phyloP scores from a whole-genome alignment of 176 grass and related monocot species.

The Oryza coarctata region DNA sequence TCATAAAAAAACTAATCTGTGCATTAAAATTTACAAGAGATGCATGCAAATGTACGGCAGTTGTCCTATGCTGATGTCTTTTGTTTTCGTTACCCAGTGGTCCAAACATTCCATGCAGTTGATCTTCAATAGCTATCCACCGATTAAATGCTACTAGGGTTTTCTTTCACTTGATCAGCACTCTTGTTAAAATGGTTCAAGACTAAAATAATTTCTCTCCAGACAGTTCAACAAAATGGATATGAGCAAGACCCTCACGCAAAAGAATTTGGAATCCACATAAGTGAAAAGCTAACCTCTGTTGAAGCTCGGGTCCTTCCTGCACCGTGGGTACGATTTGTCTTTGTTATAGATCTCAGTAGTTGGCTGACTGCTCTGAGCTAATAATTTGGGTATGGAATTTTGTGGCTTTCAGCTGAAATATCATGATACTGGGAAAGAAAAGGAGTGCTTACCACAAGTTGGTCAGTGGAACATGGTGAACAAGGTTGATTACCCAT shows the following conservation, averaged over 20 bases:
- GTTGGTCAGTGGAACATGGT: conserved; percentile 99
- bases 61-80: conserved; percentile 13
- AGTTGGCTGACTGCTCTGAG: neutral
- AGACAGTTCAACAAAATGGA: conserved; percentile 97
- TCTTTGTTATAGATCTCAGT: conserved; percentile 11
- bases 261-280: conserved; percentile 98
- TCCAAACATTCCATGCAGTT: conserved; percentile 35
- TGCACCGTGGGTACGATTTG: conserved; percentile 83
- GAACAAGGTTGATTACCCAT: conserved; percentile 70
- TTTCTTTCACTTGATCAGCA: neutral
- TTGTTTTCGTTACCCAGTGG: conserved; percentile 34
- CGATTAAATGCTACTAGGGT: conserved; percentile 24
- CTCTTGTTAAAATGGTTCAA: neutral
- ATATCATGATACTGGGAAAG: conserved; percentile 94
- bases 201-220: conserved; percentile 39
- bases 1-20: neutral
- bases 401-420: conserved; percentile 65
- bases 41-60: conserved; percentile 11
- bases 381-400: conserved; percentile 1
- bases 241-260: conserved; percentile 98
- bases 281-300: conserved; percentile 89
- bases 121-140: neutral
- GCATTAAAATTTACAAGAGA: neutral
- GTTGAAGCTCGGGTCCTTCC: conserved; percentile 98
- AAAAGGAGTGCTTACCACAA: conserved; percentile 97